Conservation (phyloP, 2,329 filamentous ascomycete genomes). For the Botrytis medusae region DNA sequence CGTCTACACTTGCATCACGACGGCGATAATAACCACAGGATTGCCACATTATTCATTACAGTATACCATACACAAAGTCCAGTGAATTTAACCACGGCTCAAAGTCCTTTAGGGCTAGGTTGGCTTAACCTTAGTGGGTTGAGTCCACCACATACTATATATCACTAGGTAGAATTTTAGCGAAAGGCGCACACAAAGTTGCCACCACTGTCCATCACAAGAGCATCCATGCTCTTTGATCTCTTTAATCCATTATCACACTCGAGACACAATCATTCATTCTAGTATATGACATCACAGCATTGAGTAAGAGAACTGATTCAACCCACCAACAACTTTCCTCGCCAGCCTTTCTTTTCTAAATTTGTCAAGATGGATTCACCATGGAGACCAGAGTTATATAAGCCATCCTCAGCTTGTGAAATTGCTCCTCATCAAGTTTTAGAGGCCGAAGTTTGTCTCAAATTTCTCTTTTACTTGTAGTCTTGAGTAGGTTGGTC, state of each 20-base stretch:
- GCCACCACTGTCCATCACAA: background rate
- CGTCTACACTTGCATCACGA: background rate
- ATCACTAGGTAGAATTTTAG: slow-evolving; percentile 4
- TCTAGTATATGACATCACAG: background rate
- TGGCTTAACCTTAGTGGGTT: slow-evolving; percentile 1
- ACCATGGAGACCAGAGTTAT: slow-evolving; percentile 29
- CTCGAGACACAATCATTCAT: background rate
- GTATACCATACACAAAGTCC: too few relatives aligned
- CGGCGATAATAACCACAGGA: background rate
- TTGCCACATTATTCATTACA: background rate
- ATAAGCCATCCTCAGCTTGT: slow-evolving; percentile 32
- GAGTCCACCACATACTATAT: background rate
- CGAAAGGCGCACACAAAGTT: background rate
- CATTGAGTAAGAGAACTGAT: background rate
- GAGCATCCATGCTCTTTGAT: background rate
- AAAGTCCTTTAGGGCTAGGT: slow-evolving; percentile 2
- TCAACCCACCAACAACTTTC: background rate
- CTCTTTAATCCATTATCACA: background rate
- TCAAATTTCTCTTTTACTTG: slow-evolving; percentile 15
- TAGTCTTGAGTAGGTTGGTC: background rate
- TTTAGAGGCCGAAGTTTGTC: slow-evolving; percentile 32
- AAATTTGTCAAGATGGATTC: slow-evolving; percentile 25
- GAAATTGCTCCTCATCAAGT: slow-evolving; percentile 29
- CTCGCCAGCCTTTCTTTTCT: background rate
- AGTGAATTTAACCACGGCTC: background rate